Conservation (phyloP, 2,329 filamentous ascomycete species). For the Phialophora chinensis region DNA sequence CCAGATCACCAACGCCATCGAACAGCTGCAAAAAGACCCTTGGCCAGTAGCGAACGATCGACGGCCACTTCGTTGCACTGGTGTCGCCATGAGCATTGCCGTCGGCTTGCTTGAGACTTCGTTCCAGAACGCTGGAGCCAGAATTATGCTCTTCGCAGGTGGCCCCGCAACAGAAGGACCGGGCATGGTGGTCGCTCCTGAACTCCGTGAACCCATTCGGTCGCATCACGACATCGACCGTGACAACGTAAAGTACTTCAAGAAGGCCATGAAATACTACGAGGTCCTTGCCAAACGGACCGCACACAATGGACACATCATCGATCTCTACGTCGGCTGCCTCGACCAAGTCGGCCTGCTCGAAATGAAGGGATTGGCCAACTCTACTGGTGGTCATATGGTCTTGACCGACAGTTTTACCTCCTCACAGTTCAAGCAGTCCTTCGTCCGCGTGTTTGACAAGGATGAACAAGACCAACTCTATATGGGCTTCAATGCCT, state of each 20-base stretch:
- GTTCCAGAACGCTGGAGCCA: slow-evolving; percentile 92
- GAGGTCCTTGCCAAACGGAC: slow-evolving; percentile 91
- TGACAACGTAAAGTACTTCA: slow-evolving; percentile 99
- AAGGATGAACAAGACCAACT: slow-evolving; percentile 95
- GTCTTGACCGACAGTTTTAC: slow-evolving; percentile 98
- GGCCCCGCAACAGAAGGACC: slow-evolving; percentile 95
- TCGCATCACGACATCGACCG: slow-evolving; percentile 99
- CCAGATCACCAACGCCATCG: slow-evolving; percentile 92
- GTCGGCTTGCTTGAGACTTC: slow-evolving; percentile 90
- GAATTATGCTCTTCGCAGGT: slow-evolving; percentile 97
- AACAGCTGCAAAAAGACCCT: slow-evolving; percentile 93
- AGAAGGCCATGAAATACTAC: slow-evolving; percentile 99
- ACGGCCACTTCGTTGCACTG: slow-evolving; percentile 87
- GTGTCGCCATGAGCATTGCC: slow-evolving; percentile 94
- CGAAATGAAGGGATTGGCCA: slow-evolving; percentile 97
- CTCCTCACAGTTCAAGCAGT: slow-evolving; percentile 99
- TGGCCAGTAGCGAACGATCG: slow-evolving; percentile 97
- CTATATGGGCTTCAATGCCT: slow-evolving; percentile 97
- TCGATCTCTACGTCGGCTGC: slow-evolving; percentile 97
- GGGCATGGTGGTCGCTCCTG: slow-evolving; percentile 93
- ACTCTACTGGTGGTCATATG: slow-evolving; percentile 97
- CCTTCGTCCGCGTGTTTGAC: slow-evolving; percentile 95
- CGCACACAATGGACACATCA: slow-evolving; percentile 94
- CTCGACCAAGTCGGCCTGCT: slow-evolving; percentile 95
- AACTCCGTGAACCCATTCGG: slow-evolving; percentile 93